These are phyloP conservation scores for Aureobasidium sp. DNA, from an alignment of 2,329 filamentous ascomycete genomes.

Conservation along the genomic window DNA sequence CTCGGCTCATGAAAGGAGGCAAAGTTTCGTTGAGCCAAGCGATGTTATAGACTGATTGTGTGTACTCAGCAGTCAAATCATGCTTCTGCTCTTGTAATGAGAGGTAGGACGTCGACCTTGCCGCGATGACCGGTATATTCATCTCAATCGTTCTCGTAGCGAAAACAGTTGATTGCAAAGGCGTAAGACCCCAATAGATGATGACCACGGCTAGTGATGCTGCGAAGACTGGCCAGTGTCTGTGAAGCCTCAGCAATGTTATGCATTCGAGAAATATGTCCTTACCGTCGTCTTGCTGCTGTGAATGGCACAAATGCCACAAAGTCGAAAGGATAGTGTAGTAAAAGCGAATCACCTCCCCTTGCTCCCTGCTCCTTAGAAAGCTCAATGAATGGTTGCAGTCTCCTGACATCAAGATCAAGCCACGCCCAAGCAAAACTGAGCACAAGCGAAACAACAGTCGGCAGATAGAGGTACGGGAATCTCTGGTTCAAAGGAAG, in stretches of 20 bases:
- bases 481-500: slow-evolving; percentile 35
- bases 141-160: slow-evolving; percentile 31
- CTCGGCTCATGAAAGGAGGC: slow-evolving; percentile 38
- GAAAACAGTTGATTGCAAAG: slow-evolving; percentile 50
- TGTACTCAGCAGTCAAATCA: slow-evolving; percentile 28
- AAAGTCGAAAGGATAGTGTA: slow-evolving; percentile 50
- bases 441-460: slow-evolving; percentile 48
- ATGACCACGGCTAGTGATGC: slow-evolving; percentile 43
- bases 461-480: slow-evolving; percentile 48
- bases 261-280: no score
- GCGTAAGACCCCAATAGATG: slow-evolving; percentile 50
- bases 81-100: slow-evolving; percentile 26
- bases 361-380: no score
- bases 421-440: slow-evolving; percentile 54
- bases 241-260: background rate
- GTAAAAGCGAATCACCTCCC: slow-evolving; percentile 22
- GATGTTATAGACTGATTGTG: slow-evolving; percentile 42
- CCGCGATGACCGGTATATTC: slow-evolving; percentile 12
- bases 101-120: slow-evolving; percentile 23
- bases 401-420: slow-evolving; percentile 51
- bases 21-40: slow-evolving; percentile 41
- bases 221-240: slow-evolving; percentile 47
- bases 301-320: slow-evolving; percentile 38
- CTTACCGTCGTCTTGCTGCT: background rate
- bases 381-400: slow-evolving; percentile 54